Conservation (phyloP, 2,329 filamentous ascomycete genomes). For the Zarea fungicola region DNA sequence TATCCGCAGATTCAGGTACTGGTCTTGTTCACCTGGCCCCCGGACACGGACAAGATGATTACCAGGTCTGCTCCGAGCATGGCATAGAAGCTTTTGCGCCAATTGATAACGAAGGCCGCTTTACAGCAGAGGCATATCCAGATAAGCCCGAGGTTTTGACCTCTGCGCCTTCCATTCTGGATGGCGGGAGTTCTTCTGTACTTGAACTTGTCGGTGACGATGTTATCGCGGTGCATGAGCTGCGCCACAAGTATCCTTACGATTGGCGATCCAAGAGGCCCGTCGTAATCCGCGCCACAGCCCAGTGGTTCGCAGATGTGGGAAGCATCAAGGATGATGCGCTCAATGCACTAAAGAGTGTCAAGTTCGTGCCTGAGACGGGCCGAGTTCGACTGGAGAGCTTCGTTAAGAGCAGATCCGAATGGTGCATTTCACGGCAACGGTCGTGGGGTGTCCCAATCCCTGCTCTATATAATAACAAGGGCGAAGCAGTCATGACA, state of each 20-base stretch:
- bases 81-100: slow-evolving; percentile 75
- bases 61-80: slow-evolving; percentile 68
- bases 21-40: slow-evolving; percentile 93
- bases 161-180: slow-evolving; percentile 63
- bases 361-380: slow-evolving; percentile 72
- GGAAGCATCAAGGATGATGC: slow-evolving; percentile 73
- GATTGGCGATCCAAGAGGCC: slow-evolving; percentile 96
- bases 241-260: slow-evolving; percentile 92
- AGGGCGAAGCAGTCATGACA: slow-evolving; percentile 71
- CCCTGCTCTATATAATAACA: slow-evolving; percentile 74
- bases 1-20: slow-evolving; percentile 83
- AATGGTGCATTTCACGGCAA: slow-evolving; percentile 98
- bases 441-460: slow-evolving; percentile 96
- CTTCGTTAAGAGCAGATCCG: slow-evolving; percentile 80
- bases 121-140: slow-evolving; percentile 75
- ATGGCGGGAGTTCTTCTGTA: slow-evolving; percentile 63
- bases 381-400: slow-evolving; percentile 73
- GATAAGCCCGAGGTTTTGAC: slow-evolving; percentile 60
- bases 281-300: slow-evolving; percentile 84
- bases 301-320: slow-evolving; percentile 97
- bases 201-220: slow-evolving; percentile 61
- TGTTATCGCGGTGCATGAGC: slow-evolving; percentile 64
- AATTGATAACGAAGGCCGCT: slow-evolving; percentile 74
- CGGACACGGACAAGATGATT: slow-evolving; percentile 95
- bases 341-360: slow-evolving; percentile 61